phyloP scores from a whole-genome alignment of 1,284 basidiomycete species.

The Marasmius oreades region DNA sequence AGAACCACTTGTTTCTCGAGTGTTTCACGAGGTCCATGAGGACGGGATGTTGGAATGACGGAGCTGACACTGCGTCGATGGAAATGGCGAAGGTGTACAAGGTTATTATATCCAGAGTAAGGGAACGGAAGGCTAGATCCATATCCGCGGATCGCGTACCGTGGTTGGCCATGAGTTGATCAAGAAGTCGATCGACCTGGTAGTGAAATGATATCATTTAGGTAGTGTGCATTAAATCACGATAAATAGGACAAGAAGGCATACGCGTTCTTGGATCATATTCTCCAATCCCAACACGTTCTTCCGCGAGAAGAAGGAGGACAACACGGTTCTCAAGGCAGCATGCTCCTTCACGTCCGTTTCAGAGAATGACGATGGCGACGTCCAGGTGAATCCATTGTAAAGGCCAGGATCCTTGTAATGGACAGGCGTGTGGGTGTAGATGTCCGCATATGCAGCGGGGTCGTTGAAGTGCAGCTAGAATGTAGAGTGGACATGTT shows the following conservation, averaged over 20 bases:
- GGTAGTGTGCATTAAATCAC: too few relatives aligned
- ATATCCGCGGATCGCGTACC: constrained; percentile 15
- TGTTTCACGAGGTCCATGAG: constrained; percentile 20
- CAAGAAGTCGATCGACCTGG: constrained; percentile 20
- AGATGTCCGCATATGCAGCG: background rate
- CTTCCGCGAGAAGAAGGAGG: constrained; percentile 2
- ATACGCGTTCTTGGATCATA: background rate
- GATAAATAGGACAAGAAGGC: background rate
- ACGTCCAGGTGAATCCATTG: background rate
- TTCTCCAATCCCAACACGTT: background rate
- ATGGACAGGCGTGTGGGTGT: background rate
- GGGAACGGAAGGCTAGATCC: constrained; percentile 15
- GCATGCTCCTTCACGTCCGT: background rate
- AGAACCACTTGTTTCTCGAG: constrained; percentile 17
- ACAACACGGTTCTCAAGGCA: background rate
- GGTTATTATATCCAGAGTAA: constrained; percentile 25
- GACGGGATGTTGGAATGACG: constrained; percentile 25
- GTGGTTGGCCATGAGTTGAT: constrained; percentile 14
- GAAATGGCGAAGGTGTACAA: constrained; percentile 26
- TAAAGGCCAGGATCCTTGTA: background rate
- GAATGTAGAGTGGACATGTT: too few relatives aligned
- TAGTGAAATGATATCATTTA: too few relatives aligned
- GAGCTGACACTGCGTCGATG: constrained; percentile 16
- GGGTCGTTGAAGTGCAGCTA: background rate
- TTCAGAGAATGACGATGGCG: background rate